These are phyloP conservation scores for Suillus lakei DNA, from an alignment of 768 basidiomycete species.

Conservation along the genomic window DNA sequence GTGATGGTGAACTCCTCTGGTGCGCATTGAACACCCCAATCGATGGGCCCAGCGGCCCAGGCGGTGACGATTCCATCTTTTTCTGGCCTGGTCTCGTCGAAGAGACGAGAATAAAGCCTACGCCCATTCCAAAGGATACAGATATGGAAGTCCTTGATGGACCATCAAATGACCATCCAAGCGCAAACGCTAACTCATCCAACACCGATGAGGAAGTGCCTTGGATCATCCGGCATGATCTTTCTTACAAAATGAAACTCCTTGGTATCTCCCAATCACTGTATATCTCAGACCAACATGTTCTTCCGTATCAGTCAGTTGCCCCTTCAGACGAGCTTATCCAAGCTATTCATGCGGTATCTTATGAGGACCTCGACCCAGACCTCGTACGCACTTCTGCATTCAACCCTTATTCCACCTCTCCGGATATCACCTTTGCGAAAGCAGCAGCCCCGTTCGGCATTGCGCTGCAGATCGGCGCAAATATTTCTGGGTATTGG, in stretches of 20 bases:
- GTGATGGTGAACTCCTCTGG: slow-evolving; percentile 76
- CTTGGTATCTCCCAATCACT: slow-evolving; percentile 58
- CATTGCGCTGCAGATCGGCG: slow-evolving; percentile 73
- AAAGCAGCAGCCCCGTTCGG: slow-evolving; percentile 67
- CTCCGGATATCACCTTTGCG: slow-evolving; percentile 39
- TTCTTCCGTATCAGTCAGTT: slow-evolving; percentile 80
- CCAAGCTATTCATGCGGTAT: slow-evolving; percentile 48
- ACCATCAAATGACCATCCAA: slow-evolving; percentile 14
- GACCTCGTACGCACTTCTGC: slow-evolving; percentile 41
- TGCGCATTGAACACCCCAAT: slow-evolving; percentile 61
- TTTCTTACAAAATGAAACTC: slow-evolving; percentile 69
- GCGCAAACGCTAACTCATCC: slow-evolving; percentile 13
- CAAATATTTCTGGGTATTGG: slow-evolving; percentile 67
- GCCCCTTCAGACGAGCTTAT: slow-evolving; percentile 58
- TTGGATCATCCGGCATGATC: slow-evolving; percentile 67
- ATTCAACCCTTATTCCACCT: slow-evolving; percentile 52
- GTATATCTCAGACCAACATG: slow-evolving; percentile 55
- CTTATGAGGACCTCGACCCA: slow-evolving; percentile 48
- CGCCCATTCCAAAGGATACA: slow-evolving; percentile 38
- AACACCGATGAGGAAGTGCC: slow-evolving; percentile 38
- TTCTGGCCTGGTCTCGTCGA: slow-evolving; percentile 81
- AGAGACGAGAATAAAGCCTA: slow-evolving; percentile 54
- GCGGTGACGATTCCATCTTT: slow-evolving; percentile 50
- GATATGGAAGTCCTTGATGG: slow-evolving; percentile 10
- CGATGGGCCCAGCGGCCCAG: slow-evolving; percentile 33